Conservation (phyloP, 805 yeast genomes). For the Zygoascus tannicola region DNA sequence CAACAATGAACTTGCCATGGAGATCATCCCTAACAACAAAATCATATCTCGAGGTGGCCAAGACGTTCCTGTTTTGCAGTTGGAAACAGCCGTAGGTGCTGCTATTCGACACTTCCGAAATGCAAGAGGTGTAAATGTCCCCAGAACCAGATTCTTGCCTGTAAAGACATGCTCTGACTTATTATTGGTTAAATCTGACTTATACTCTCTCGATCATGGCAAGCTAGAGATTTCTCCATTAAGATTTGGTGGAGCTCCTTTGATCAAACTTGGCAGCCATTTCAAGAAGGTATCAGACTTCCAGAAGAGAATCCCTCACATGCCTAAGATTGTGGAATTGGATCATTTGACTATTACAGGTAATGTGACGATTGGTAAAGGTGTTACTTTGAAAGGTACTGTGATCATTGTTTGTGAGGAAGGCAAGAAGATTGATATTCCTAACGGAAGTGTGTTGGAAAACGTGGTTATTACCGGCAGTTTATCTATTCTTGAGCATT, state of each 20-base stretch:
- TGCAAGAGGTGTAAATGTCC: constrained; percentile 97
- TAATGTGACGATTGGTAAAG: constrained; percentile 83
- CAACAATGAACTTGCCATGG: constrained; percentile 70
- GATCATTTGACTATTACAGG: constrained; percentile 98
- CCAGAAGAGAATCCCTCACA: constrained; percentile 82
- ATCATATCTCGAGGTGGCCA: constrained; percentile 65
- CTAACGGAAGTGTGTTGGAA: constrained; percentile 89
- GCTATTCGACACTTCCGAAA: constrained; percentile 92
- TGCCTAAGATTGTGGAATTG: constrained; percentile 92
- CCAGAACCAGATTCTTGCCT: constrained; percentile 95
- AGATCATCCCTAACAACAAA: constrained; percentile 92
- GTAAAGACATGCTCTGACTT: constrained; percentile 96
- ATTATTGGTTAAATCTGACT: constrained; percentile 87
- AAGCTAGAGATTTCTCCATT: constrained; percentile 73
- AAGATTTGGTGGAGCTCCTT: constrained; percentile 87
- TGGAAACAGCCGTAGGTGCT: constrained; percentile 99
- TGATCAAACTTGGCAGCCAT: constrained; percentile 92
- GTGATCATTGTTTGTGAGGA: constrained; percentile 96
- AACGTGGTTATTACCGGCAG: constrained; percentile 97
- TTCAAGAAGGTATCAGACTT: constrained; percentile 92
- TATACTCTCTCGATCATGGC: constrained; percentile 86
- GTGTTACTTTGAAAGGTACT: constrained; percentile 88
- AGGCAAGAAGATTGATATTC: constrained; percentile 94
- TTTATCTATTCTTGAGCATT: constrained; percentile 88
- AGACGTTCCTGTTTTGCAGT: constrained; percentile 81